Evolutionary conservation across 1,139 yeast genomes (phyloP).

Genomic region (Kazachstania sp.): DNA sequence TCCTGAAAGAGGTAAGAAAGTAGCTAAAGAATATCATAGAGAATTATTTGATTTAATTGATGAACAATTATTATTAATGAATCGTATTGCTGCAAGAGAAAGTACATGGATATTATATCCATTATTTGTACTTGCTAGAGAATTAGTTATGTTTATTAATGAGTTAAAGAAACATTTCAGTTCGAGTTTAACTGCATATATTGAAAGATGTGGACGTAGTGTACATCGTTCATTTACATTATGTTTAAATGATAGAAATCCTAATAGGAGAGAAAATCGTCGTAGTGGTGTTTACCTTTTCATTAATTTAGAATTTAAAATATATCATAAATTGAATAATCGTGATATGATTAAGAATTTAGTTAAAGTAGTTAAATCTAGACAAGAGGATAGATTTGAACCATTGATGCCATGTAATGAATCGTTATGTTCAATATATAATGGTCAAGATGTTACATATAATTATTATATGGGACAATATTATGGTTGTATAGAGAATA

Average conservation of each 20-base stretch:
- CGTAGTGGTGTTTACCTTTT: slow-evolving; percentile 65
- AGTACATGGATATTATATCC: slow-evolving; percentile 62
- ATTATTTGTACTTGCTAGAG: slow-evolving; percentile 46
- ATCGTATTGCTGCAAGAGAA: slow-evolving; percentile 55
- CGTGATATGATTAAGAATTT: slow-evolving; percentile 71
- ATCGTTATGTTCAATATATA: slow-evolving; percentile 25
- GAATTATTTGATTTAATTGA: slow-evolving; percentile 5
- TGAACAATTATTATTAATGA: slow-evolving; percentile 36
- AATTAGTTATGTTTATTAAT: slow-evolving; percentile 30
- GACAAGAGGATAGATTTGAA: slow-evolving; percentile 2
- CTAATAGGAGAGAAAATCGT: slow-evolving; percentile 43
- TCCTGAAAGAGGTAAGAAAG: slow-evolving; percentile 5
- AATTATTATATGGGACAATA: slow-evolving; percentile 27
- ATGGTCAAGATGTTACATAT: slow-evolving; percentile 14
- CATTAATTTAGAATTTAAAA: slow-evolving; percentile 60
- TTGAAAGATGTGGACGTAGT: slow-evolving; percentile 49
- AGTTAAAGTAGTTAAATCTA: slow-evolving; percentile 53
- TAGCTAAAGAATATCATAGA: slow-evolving; percentile 1
- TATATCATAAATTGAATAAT: slow-evolving; percentile 63
- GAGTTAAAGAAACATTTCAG: slow-evolving; percentile 1
- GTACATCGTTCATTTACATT: slow-evolving; percentile 69
- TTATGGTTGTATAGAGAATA: slow-evolving; percentile 24
- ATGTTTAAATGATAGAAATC: slow-evolving; percentile 70
- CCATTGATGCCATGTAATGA: slow-evolving; percentile 35
- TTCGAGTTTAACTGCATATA: background rate